These are phyloP conservation scores for Vigna mungo DNA, from an alignment of 306 rosid species.

Conservation along the genomic window DNA sequence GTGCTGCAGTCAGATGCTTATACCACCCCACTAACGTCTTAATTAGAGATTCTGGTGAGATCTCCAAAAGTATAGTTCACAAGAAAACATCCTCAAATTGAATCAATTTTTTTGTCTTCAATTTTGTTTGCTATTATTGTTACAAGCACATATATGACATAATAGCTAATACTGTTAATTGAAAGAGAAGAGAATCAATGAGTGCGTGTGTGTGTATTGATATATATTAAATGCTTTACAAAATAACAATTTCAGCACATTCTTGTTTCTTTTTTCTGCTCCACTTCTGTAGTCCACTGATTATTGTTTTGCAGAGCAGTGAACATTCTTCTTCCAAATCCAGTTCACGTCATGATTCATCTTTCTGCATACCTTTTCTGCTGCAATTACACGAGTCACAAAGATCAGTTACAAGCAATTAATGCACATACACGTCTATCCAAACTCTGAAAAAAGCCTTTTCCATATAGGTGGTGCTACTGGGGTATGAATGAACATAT, in stretches of 20 bases:
- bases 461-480: neutral
- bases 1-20: neutral
- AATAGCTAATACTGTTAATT: neutral
- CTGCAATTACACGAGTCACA: slow-evolving; percentile 5
- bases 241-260: slow-evolving; percentile 38
- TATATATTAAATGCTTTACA: neutral
- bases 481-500: neutral
- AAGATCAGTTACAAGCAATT: neutral
- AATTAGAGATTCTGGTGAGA: neutral
- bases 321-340: slow-evolving; percentile 13
- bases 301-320: slow-evolving; percentile 33
- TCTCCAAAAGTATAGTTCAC: neutral
- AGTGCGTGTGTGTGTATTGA: neutral
- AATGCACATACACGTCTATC: neutral
- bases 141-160: no score
- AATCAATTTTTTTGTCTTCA: neutral
- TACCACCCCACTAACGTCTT: neutral
- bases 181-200: neutral
- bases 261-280: neutral
- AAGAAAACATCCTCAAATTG: neutral
- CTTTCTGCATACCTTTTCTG: slow-evolving; percentile 14
- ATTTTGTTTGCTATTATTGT: neutral
- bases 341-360: slow-evolving; percentile 11
- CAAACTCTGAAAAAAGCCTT: neutral
- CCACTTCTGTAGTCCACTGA: slow-evolving; percentile 5